Evolutionary conservation across 208 protist species (phyloP).

Genomic region (Porcisia hertigi): DNA sequence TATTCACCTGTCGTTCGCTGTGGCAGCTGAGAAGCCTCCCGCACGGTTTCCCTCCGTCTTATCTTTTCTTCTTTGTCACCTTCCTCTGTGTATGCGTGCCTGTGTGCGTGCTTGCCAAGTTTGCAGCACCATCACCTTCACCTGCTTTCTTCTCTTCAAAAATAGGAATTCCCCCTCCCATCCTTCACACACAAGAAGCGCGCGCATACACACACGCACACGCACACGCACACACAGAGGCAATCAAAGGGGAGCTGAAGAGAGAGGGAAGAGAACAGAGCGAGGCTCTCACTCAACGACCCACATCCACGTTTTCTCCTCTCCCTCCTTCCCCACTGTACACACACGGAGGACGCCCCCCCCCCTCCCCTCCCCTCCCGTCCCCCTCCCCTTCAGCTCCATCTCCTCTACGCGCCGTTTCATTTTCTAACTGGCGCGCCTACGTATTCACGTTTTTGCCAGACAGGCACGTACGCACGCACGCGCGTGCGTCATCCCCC

Average conservation of each 20-base stretch:
- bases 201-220: background rate
- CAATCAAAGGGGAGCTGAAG: background rate
- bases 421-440: too few relatives aligned
- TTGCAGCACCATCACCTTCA: background rate
- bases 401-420: too few relatives aligned
- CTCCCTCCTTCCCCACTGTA: background rate
- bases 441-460: too few relatives aligned
- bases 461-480: background rate
- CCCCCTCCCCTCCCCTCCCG: background rate
- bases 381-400: too few relatives aligned
- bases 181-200: too few relatives aligned
- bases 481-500: background rate
- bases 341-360: background rate
- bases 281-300: background rate
- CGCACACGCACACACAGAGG: background rate
- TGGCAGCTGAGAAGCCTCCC: slow-evolving; percentile 8
- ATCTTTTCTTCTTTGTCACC: background rate
- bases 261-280: background rate
- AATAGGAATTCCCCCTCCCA: too few relatives aligned
- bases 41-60: slow-evolving; percentile 5
- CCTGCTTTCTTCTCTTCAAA: background rate
- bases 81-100: background rate
- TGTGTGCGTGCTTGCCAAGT: background rate
- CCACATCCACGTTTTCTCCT: background rate
- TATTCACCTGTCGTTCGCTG: background rate